Evolutionary conservation across 371 early-diverging fungal genomes (phyloP).

Genomic region (Rhizoclosmatium hyalinum): DNA sequence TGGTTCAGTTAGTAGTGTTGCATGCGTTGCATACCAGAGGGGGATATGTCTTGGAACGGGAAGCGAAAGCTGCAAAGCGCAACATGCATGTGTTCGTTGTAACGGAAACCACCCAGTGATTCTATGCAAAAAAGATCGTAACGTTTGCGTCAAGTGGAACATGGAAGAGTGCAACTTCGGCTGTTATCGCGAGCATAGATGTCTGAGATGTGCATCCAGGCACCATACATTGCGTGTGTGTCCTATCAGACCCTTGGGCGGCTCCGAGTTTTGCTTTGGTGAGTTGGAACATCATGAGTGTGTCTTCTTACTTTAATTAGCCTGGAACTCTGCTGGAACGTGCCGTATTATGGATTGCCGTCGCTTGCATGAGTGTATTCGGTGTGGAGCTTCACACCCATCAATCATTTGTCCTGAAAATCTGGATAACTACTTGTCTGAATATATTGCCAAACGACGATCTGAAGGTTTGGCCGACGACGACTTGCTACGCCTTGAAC

Average conservation of each 20-base stretch:
- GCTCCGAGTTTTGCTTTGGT: slow-evolving; percentile 42
- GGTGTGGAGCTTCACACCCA: slow-evolving; percentile 41
- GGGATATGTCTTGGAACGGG: slow-evolving; percentile 30
- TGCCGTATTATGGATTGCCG: slow-evolving; percentile 42
- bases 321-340: slow-evolving; percentile 43
- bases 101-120: slow-evolving; percentile 36
- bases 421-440: slow-evolving; percentile 38
- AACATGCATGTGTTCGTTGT: slow-evolving; percentile 38
- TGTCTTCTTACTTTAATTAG: slow-evolving; percentile 5
- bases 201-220: slow-evolving; percentile 44
- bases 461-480: slow-evolving; percentile 27
- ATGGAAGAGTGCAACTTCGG: slow-evolving; percentile 39
- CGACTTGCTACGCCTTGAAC: slow-evolving; percentile 31
- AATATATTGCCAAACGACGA: slow-evolving; percentile 34
- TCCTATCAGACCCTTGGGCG: slow-evolving; percentile 38
- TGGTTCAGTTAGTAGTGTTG: neutral
- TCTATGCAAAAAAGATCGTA: slow-evolving; percentile 43
- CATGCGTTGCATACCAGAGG: slow-evolving; percentile 34
- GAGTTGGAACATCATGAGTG: neutral
- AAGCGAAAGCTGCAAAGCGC: slow-evolving; percentile 21
- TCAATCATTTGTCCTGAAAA: slow-evolving; percentile 43
- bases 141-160: slow-evolving; percentile 46
- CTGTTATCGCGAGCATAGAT: slow-evolving; percentile 47
- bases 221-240: slow-evolving; percentile 40
- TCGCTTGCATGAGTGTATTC: slow-evolving; percentile 39